Evolutionary conservation across 179 eudicot genomes (phyloP), one percentile per base, ranked within the genome.

Genomic region (Silene coronaria): DNA sequence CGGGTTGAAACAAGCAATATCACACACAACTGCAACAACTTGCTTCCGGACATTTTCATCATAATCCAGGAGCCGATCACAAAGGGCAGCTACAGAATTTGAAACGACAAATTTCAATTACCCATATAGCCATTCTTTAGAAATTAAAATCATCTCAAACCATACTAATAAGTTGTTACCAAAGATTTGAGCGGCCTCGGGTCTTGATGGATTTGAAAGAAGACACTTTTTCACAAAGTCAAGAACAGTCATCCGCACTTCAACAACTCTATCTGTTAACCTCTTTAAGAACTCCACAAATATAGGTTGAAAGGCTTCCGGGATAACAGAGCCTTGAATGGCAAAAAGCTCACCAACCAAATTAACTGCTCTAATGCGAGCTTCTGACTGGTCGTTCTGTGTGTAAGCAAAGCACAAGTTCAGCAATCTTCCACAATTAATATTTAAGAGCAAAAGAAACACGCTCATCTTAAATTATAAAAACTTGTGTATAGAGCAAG

Each of bases 311-410:
- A 96, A 96, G 63, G 87, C 83, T 80, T 87, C 91, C 66, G 89
- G 75, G 75, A 93, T 82, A 76, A 82, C 78, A 80, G 87, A 88
- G 30, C 76, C 91, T n/a, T 98, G 93, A 48, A 90, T 82, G 30
- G 99, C 89, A 85, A 96, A 96, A 53, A 96, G 97, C 66, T 91
- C 96, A 23, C 98, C 99, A 67, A 91, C 91, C 84, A 96, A 80
- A 72, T 76, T 83, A 66, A 93, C 93, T 26, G 98, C 93, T 87
- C 87, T 89, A 46, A 93, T 82, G 72, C 98, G 96, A 74, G 84
- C 80, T 70, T 93, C 97, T 80, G 88, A 73, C 71, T 96, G 87
- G 82, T 96, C 98, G 61, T 93, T 89, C 99, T 96, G 90, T 17
- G 42, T 34, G 71, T 53, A 64, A 55, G 69, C 62, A 59, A 60